Evolutionary conservation across 2,329 filamentous ascomycete genomes (phyloP), one percentile per base, ranked within the genome.

Genomic region (Macrophomina pseudophaseolina): DNA sequence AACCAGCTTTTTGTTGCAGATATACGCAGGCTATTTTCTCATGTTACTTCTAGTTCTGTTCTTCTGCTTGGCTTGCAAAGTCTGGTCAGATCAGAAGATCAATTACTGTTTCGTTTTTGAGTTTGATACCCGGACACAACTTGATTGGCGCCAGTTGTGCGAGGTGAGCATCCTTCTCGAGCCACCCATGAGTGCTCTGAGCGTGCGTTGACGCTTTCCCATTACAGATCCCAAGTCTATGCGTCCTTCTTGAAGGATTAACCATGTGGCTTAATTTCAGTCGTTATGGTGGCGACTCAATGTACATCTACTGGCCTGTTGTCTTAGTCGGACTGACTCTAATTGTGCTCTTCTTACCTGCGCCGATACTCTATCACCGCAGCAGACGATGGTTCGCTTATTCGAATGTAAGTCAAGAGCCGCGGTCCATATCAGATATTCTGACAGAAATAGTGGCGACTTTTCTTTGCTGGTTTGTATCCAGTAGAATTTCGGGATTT

Each of bases 51-150:
- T 98, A 23, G 90, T 96, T 73, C 81, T 90, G 9, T 81, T 96
- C n/a, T 98, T 98, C 74, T 93, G 91, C 73, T 74, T 97, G 42
- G 90, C 93, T 73, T 97, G 94, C 76, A 88, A 89, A 66, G 80
- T 97, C 16, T 99, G 94, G 93, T 88, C 88, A 5, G 83, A 82
- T 62, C 89, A 90, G 76, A 96, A 94, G 79, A 92, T 99, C 79
- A 99, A 99, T 76, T 98, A 98, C 76, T 87, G 90, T 64, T 97
- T 97, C 78, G 93, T 98, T 71, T 99, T 99, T 75, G 95, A 99
- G 80, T 95, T 97, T 74, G 94, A 98, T 81, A 89, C 90, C 64
- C 86, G 94, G 67, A 89, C 95, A 76, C 88, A 90, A 70, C 82
- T 98, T 33, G 92, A 98, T 78, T 99, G 94, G 93, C 89, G 92